These are phyloP conservation scores for Termitomyces sp. DNA, from an alignment of 768 basidiomycete species.

Conservation along the genomic window DNA sequence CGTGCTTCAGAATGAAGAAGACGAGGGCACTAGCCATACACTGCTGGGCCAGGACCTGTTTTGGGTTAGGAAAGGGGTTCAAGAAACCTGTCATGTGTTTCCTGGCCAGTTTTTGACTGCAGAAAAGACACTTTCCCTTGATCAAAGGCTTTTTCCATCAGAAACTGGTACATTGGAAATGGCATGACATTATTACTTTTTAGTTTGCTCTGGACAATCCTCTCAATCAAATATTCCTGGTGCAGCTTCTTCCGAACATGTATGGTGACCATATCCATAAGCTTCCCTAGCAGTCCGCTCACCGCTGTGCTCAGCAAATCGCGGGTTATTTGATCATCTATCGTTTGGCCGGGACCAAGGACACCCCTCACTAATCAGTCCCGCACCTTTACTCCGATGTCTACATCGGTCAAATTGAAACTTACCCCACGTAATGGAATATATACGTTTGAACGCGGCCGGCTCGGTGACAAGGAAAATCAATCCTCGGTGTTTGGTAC, in stretches of 20 bases:
- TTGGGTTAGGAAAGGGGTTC: too few relatives aligned
- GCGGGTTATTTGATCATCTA: not conserved
- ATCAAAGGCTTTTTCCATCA: too few relatives aligned
- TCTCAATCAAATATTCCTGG: conserved; percentile 26
- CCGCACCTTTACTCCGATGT: conserved; percentile 12
- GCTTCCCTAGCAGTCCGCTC: not conserved
- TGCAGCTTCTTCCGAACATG: conserved; percentile 23
- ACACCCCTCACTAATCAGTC: conserved; percentile 18
- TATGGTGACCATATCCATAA: conserved; percentile 10
- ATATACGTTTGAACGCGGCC: conserved; percentile 1
- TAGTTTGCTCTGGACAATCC: conserved; percentile 26
- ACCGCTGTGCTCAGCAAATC: conserved; percentile 29
- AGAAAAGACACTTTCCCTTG: too few relatives aligned
- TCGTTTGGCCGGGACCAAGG: conserved; percentile 5
- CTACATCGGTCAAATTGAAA: not conserved
- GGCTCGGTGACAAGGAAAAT: not conserved
- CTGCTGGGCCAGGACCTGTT: too few relatives aligned
- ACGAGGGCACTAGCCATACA: too few relatives aligned
- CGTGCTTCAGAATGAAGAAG: too few relatives aligned
- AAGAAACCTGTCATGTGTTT: too few relatives aligned
- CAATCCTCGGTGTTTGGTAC: not conserved
- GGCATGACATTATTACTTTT: too few relatives aligned
- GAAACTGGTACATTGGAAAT: not conserved
- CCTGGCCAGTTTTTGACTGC: too few relatives aligned
- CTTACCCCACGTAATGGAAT: not conserved